Percentiles rank a stretch among this genome's conserved stretches.
These are phyloP conservation scores for Coemansia sp. DNA, from an alignment of 192 early-diverging fungal genomes.

Conservation along the genomic window DNA sequence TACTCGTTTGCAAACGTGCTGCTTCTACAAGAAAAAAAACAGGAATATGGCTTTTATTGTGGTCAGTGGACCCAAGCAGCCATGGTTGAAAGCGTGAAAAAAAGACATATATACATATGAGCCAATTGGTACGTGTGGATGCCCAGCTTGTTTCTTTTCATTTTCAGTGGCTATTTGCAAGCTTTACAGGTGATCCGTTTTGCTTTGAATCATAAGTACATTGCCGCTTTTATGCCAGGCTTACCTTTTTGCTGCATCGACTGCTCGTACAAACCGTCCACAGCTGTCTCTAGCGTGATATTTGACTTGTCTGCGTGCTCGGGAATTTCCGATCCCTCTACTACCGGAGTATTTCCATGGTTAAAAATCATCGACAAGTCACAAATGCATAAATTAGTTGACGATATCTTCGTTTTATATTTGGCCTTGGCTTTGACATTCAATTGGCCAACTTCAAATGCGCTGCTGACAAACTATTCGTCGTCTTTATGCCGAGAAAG, in stretches of 20 bases:
- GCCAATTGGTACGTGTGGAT: too few species aligned
- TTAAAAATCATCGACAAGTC: not conserved
- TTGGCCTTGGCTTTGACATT: not conserved
- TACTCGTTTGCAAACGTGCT: not conserved
- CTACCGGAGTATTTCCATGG: not conserved
- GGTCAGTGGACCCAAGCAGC: not conserved
- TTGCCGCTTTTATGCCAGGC: not conserved
- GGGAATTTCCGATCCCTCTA: not conserved
- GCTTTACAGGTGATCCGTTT: not conserved
- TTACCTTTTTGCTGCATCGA: constrained; percentile 2
- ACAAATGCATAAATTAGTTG: constrained; percentile 2
- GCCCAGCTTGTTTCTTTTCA: not conserved
- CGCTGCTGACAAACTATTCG: not conserved
- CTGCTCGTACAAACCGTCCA: not conserved
- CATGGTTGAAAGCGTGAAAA: not conserved
- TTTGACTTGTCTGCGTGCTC: not conserved
- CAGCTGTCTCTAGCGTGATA: not conserved
- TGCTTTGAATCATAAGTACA: not conserved
- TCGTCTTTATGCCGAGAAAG: not conserved
- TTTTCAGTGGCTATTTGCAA: not conserved
- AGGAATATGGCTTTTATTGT: not conserved
- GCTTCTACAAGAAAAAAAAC: constrained; percentile 8
- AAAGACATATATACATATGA: too few species aligned
- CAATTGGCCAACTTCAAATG: not conserved
- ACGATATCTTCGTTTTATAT: not conserved